A percentile compares a stretch with the other conserved stretches of the same genome.
phyloP scores from a whole-genome alignment of 345 rosid genomes.

The Balakata baccata region DNA sequence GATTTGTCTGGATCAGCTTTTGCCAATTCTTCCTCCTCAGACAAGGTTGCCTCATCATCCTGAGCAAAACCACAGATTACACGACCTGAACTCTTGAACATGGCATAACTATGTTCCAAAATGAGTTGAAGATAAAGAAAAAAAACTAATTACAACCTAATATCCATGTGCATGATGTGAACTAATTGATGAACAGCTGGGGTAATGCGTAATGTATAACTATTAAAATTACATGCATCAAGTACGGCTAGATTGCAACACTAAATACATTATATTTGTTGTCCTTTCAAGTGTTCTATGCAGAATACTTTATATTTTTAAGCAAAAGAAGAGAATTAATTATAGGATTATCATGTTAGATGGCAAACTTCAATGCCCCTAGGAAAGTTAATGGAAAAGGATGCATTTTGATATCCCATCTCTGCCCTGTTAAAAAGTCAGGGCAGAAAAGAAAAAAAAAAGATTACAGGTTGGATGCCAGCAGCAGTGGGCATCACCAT shows the following conservation, averaged over 20 bases:
- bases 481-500: no score
- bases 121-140: background rate
- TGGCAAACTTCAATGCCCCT: no score
- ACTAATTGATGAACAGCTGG: background rate
- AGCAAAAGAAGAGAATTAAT: no score
- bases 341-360: no score
- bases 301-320: no score
- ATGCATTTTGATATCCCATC: no score
- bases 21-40: constrained; percentile 83
- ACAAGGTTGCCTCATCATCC: constrained; percentile 95
- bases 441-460: no score
- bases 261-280: background rate
- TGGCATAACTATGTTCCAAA: background rate
- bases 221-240: background rate
- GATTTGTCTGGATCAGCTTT: constrained; percentile 61
- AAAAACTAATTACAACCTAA: background rate
- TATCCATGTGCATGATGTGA: background rate
- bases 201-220: no score
- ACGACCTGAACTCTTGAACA: background rate
- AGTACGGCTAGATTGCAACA: background rate
- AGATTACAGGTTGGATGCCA: no score
- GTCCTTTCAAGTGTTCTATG: no score
- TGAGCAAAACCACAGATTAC: constrained; percentile 23
- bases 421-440: no score
- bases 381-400: no score